Percentiles rank a stretch among this genome's conserved stretches.
These are phyloP conservation scores for Aureobasidium namibiae DNA, from an alignment of 2,329 filamentous ascomycete species.

Conservation along the genomic window DNA sequence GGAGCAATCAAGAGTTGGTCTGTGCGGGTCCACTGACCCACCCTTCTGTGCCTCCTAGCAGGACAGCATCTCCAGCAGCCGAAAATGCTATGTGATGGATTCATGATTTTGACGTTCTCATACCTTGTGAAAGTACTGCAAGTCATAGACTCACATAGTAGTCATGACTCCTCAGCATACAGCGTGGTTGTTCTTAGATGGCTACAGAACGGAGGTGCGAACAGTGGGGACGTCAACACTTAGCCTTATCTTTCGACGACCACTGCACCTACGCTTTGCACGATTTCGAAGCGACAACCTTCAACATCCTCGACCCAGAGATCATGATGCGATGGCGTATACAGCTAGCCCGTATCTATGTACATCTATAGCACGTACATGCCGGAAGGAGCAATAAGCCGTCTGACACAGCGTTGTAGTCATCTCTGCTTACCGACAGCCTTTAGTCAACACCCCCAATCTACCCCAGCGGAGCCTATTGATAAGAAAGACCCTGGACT, in stretches of 20 bases:
- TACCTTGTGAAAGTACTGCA: no score
- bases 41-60: background rate
- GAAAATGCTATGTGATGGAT: background rate
- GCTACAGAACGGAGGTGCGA: background rate
- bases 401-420: background rate
- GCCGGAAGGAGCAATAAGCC: background rate
- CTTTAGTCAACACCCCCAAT: slow-evolving; percentile 6
- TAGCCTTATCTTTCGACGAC: background rate
- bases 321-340: background rate
- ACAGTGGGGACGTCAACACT: background rate
- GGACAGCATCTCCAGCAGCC: background rate
- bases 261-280: background rate
- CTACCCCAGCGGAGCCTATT: slow-evolving; percentile 4
- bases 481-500: background rate
- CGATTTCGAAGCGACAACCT: background rate
- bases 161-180: no score
- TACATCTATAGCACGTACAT: background rate
- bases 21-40: background rate
- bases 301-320: background rate
- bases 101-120: no score
- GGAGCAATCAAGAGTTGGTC: background rate
- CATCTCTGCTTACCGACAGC: slow-evolving; percentile 3
- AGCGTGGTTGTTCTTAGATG: background rate
- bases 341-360: background rate
- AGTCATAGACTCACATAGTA: no score